Base-by-base conservation (phyloP, 371 early-diverging fungal species). In the Blakeslea trispora region DNA sequence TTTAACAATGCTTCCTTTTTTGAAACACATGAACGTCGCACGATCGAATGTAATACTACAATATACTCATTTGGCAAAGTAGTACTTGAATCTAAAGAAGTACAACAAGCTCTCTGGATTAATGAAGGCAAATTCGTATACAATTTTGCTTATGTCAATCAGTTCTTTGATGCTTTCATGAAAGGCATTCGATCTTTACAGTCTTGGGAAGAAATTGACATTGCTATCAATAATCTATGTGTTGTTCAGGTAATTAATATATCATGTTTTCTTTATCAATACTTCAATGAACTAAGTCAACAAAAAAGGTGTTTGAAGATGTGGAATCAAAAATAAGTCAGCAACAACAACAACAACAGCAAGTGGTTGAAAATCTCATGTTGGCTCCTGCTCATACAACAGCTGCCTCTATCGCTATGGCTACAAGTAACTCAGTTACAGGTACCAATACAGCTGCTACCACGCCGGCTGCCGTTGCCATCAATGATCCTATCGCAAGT, bases 41-140 rank as follows among this genome's bases (percentile, higher is more conserved):
- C 79, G 5, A 68, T 87, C 22, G 74, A 83, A 60, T 84, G 86
- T 64, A 81, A 79, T 3, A 87, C 85, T 0, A 67, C 78, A 19
- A 83, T 84, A 41, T 85, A 85, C 41, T 86, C 86, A 0, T 87
- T 84, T 64, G 86, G 85, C 7, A 70, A 75, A 45, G 80, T 79
- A 10, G 83, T 87, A 1, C 59, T 85, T 10, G 83, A 87, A 55
- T 76, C 84, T 3, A 72, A 70, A 23, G 81, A 85, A 66, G 65
- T 81, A 18, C 81, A 82, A 35, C 81, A 81, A 39, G 81, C 78
- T 1, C 54, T 77, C 2, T 71, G 66, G 69, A 52, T 73, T 14
- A 68, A 69, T 39, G 66, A 74, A 46, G 72, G 66, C 24, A 75
- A 70, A 63, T 77, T 68, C 58, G 69, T 74, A 51, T 75, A 79